A percentile compares a stretch with the other conserved stretches of the same genome.
phyloP scores from a whole-genome alignment of 805 yeast species.

The Suhomyces canberraensis region DNA sequence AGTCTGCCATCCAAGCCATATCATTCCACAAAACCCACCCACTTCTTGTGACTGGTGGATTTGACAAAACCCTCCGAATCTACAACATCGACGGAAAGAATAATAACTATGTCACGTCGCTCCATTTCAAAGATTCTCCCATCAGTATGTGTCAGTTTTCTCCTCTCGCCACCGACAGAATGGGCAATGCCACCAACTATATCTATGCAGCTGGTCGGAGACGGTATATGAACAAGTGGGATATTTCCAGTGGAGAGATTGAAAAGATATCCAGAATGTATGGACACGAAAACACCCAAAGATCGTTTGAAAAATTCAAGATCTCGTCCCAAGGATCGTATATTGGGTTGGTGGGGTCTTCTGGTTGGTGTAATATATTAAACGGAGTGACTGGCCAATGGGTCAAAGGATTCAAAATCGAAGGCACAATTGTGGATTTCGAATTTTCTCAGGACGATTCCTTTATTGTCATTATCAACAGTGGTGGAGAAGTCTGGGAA shows the following conservation, averaged over 20 bases:
- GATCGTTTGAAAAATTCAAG: slow-evolving; percentile 82
- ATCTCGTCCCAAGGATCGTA: slow-evolving; percentile 68
- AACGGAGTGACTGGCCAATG: slow-evolving; percentile 81
- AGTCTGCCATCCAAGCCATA: slow-evolving; percentile 79
- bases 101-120: slow-evolving; percentile 77
- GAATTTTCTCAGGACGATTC: slow-evolving; percentile 55
- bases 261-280: slow-evolving; percentile 87
- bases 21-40: slow-evolving; percentile 86
- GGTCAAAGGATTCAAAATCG: slow-evolving; percentile 82
- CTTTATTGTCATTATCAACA: slow-evolving; percentile 56
- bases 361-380: slow-evolving; percentile 87
- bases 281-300: slow-evolving; percentile 85
- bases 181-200: slow-evolving; percentile 36
- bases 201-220: slow-evolving; percentile 90
- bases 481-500: slow-evolving; percentile 88
- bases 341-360: slow-evolving; percentile 75
- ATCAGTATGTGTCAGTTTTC: slow-evolving; percentile 72
- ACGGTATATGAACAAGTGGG: slow-evolving; percentile 90
- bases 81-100: slow-evolving; percentile 87
- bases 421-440: slow-evolving; percentile 82
- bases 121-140: slow-evolving; percentile 77
- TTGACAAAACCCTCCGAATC: slow-evolving; percentile 80
- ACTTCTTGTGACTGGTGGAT: slow-evolving; percentile 84
- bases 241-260: slow-evolving; percentile 61
- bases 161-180: slow-evolving; percentile 15